Conservation (phyloP, 345 rosid genomes). For the Linum tenue region DNA sequence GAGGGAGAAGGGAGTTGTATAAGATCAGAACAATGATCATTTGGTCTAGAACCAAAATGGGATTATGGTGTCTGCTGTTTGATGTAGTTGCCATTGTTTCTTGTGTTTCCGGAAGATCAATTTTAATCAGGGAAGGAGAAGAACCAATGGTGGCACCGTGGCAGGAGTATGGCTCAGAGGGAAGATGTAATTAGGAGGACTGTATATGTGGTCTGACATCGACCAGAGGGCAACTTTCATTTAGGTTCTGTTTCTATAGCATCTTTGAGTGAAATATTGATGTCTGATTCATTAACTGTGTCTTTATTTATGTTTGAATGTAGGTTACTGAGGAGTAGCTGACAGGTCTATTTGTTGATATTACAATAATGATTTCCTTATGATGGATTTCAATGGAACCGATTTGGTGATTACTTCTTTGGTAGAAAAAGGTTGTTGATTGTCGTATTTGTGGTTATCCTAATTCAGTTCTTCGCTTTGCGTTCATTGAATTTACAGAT, state of each 20-base stretch:
- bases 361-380: not conserved
- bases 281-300: conserved; percentile 11
- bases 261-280: no score
- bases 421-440: conserved; percentile 48
- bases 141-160: conserved; percentile 63
- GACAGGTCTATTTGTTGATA: conserved; percentile 62
- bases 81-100: conserved; percentile 12
- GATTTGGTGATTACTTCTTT: not conserved
- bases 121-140: conserved; percentile 62
- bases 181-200: conserved; percentile 83
- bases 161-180: conserved; percentile 82
- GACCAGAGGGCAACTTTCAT: conserved; percentile 60
- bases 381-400: not conserved
- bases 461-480: conserved; percentile 84
- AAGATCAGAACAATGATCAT: no score
- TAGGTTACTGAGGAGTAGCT: conserved; percentile 93
- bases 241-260: no score
- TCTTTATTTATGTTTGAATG: conserved; percentile 8
- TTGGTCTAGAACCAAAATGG: no score
- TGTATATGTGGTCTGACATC: conserved; percentile 75
- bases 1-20: no score
- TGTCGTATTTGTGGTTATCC: conserved; percentile 97
- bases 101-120: conserved; percentile 56
- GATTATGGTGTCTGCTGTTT: no score
- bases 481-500: conserved; percentile 84